Conservation (phyloP, 306 rosid genomes). For the Rosa multiflora region DNA sequence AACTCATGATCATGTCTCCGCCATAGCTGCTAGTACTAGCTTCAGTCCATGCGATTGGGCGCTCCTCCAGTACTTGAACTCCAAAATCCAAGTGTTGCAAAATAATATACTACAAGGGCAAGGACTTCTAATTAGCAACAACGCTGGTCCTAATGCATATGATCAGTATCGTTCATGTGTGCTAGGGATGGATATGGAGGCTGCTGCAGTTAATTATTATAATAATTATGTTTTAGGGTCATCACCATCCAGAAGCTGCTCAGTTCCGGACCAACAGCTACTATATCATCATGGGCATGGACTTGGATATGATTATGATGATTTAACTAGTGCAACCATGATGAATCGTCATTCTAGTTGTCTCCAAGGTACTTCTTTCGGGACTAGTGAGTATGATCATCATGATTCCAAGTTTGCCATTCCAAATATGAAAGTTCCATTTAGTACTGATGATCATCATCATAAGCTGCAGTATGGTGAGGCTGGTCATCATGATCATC, state of each 20-base stretch:
- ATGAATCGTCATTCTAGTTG: not conserved
- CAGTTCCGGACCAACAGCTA: slow-evolving; percentile 27
- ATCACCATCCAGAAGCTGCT: slow-evolving; percentile 22
- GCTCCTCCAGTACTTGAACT: not conserved
- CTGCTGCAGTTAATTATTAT: not conserved
- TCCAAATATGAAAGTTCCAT: not conserved
- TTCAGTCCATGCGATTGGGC: not conserved
- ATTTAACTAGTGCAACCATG: not conserved
- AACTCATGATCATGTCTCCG: slow-evolving; percentile 14
- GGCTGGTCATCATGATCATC: not conserved
- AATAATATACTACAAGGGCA: not conserved
- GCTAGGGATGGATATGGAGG: slow-evolving; percentile 15
- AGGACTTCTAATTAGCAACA: not conserved
- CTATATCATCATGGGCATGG: not conserved
- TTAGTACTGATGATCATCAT: not conserved
- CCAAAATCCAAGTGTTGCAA: not conserved
- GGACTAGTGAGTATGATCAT: not conserved
- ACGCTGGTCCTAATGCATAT: not conserved
- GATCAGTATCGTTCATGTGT: not conserved
- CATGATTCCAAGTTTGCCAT: not conserved
- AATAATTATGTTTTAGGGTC: slow-evolving; percentile 32
- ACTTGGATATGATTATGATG: not conserved
- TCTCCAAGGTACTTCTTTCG: not conserved
- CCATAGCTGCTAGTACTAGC: not conserved
- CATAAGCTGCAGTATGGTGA: not conserved